Base-by-base conservation (phyloP, 2,329 filamentous ascomycete species). In the Xylogone sp. region DNA sequence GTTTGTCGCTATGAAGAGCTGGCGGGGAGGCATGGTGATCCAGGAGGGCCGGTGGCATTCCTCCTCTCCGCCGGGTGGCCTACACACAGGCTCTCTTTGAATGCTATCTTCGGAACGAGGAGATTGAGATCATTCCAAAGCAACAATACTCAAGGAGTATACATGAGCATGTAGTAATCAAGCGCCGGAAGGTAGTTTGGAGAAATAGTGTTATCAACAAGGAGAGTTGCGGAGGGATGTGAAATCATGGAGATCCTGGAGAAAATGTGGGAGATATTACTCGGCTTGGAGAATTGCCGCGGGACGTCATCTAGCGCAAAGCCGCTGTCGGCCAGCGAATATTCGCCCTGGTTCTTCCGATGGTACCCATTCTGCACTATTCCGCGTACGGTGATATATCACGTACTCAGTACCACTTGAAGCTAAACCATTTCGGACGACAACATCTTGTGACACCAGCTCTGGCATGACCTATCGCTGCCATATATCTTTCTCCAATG, bases 21-120 rank as follows among this genome's bases (percentile, higher is more conserved):
- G 61, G 53, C 49, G 58, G 55, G 64, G 81, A 72, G 69, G 74
- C 79, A 83, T 86, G 71, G 10, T 39, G 34, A 67, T 77, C 76
- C 65, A 76, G 68, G 62, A 77, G 69, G 62, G 75, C 72, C 67
- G 75, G 72, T 71, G 80, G 74, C 78, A 82, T 82, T 71, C 73
- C 75, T 67, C 62, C 60, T 62, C 24, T 39, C n/a, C 34, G n/a
- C 34, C 13, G 34, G 34, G n/a, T 18, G n/a, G 34, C 34, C 59
- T 60, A 60, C 56, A 56, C 42, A 53, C 42, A 54, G 59, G 59
- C 58, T 10, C 24, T 59, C 52, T 48, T 47, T 31, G 22, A 29
- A 34, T 56, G 51, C 56, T 50, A 53, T 51, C 39, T 56, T 27
- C 43, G n/a, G 22, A 45, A 18, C 42, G 49, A 22, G 16, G 16